Conservation (phyloP, 306 rosid genomes). For the Sechiopsis laciniata region DNA sequence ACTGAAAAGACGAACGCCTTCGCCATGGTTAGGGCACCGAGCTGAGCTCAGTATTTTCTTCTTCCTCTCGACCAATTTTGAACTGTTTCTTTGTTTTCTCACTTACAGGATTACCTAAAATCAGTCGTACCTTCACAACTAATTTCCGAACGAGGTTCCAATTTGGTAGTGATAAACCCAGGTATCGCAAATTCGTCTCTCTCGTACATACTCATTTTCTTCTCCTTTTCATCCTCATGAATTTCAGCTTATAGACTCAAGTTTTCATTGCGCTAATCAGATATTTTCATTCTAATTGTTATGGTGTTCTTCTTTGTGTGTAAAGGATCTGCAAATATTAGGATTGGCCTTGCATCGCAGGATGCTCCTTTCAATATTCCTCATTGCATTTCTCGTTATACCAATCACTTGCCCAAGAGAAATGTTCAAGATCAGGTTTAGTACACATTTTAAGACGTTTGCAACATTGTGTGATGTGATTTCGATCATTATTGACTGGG, state of each 20-base stretch:
- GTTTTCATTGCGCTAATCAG: neutral
- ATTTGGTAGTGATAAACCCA: slow-evolving; percentile 81
- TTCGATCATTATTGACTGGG: slow-evolving; percentile 1
- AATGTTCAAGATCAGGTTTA: slow-evolving; percentile 84
- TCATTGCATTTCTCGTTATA: slow-evolving; percentile 80
- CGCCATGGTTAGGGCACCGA: slow-evolving; percentile 23
- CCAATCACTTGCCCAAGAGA: slow-evolving; percentile 55
- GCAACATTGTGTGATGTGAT: neutral
- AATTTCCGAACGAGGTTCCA: slow-evolving; percentile 79
- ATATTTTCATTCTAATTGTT: slow-evolving; percentile 14
- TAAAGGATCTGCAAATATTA: slow-evolving; percentile 73
- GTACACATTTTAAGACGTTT: neutral
- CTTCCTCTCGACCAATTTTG: neutral
- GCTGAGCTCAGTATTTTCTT: neutral
- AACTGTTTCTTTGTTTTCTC: slow-evolving; percentile 3
- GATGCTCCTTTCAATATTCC: slow-evolving; percentile 69
- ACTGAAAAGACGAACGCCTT: slow-evolving; percentile 8
- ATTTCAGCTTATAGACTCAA: neutral
- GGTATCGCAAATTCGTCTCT: slow-evolving; percentile 34
- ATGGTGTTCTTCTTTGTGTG: slow-evolving; percentile 18
- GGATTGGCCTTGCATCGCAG: slow-evolving; percentile 88
- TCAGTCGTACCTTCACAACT: slow-evolving; percentile 88
- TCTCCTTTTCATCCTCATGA: neutral
- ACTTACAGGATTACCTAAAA: slow-evolving; percentile 79
- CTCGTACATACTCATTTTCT: slow-evolving; percentile 3